Base-by-base conservation (phyloP, 2,329 filamentous ascomycete genomes). In the Ramichloridium luteum region DNA sequence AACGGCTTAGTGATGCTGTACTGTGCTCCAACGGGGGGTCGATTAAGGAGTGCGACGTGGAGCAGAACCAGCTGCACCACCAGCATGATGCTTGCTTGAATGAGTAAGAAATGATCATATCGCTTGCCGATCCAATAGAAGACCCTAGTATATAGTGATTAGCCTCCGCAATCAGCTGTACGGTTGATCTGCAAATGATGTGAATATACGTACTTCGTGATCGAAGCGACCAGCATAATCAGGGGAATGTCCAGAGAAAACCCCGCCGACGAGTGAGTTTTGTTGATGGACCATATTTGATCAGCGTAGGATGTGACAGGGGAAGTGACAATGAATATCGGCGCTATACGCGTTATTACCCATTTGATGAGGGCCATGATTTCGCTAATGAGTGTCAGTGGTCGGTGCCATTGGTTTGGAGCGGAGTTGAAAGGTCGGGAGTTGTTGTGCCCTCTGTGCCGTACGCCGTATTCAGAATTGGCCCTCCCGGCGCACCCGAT, bases 231-330 rank as follows among this genome's bases (percentile, higher is more conserved):
- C 12, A 77, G 68, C 73, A 77, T 77, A 42, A 77, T 77, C 45
- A 77, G 55, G 11, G 73, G 73, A 22, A 77, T 76, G 47, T 78
- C 74, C 44, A 78, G 59, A 11, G 72, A 77, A 55, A 78, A 78
- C 17, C 74, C 74, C 18, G 67, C 68, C 3, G 72, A 76, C 35
- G 61, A 70, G 44, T 68, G 65, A 36, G 57, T 66, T 42, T 65
- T 65, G 55, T 76, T 67, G 48, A 77, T 77, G 44, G 67, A 71
- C 51, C 72, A 64, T 49, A 77, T 77, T 50, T 78, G 74, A 53
- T 78, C 74, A 38, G 70, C 66, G 58, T 78, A 78, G 44, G 70
- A 74, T 30, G 72, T 77, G 37, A 78, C 56, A 6, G 74, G 74
- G 5, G 72, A 75, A 6, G 70, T 65, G 31, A 75, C 61, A 39